phyloP scores from a whole-genome alignment of 148 eudicot genomes.

The Nepenthes mirabilis region DNA sequence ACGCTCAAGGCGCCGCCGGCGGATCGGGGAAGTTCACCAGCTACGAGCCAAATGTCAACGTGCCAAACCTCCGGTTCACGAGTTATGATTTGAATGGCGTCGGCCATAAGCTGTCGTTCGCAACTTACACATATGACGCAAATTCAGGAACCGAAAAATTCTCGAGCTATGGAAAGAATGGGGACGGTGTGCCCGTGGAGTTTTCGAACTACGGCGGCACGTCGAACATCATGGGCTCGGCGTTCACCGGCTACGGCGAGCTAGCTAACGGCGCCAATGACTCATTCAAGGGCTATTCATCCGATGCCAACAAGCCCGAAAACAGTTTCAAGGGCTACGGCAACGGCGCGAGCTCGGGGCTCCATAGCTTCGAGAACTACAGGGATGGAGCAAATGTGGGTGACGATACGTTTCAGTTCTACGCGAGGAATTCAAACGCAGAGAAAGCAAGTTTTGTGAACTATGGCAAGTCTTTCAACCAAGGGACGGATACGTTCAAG shows the following conservation, averaged over 20 bases:
- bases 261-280: conserved; percentile 55
- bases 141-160: conserved; percentile 66
- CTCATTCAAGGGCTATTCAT: conserved; percentile 45
- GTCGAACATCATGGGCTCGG: conserved; percentile 56
- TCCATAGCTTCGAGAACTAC: conserved; percentile 46
- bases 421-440: conserved; percentile 31
- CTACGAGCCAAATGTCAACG: conserved; percentile 57
- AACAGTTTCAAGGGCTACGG: conserved; percentile 65
- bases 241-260: conserved; percentile 56
- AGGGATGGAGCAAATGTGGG: conserved; percentile 64
- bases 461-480: conserved; percentile 70
- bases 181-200: conserved; percentile 38
- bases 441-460: conserved; percentile 42
- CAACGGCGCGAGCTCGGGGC: conserved; percentile 33
- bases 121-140: conserved; percentile 46
- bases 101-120: conserved; percentile 42
- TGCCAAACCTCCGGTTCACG: conserved; percentile 46
- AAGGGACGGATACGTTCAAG: conserved; percentile 52
- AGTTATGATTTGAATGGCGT: conserved; percentile 39
- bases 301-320: conserved; percentile 52
- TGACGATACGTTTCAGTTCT: conserved; percentile 51
- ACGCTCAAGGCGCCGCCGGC: conserved; percentile 41
- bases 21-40: conserved; percentile 64
- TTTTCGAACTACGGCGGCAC: conserved; percentile 41
- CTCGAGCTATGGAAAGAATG: conserved; percentile 54